Conservation (phyloP, 75 land plant species). For the Cupressus sempervirens region DNA sequence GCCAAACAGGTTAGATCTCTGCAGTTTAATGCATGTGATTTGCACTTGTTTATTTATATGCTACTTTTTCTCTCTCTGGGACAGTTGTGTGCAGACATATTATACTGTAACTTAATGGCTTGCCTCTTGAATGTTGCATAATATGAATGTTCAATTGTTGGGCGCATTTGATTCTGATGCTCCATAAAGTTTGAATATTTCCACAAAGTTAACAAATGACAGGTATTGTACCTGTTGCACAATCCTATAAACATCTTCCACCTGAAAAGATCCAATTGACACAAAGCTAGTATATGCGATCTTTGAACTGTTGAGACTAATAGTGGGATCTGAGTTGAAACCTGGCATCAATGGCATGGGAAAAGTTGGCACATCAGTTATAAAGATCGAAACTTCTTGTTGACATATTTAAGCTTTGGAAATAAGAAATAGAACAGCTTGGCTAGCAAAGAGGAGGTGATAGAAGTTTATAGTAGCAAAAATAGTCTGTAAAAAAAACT, state of each 20-base stretch:
- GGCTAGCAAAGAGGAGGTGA: not conserved
- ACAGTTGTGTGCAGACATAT: not conserved
- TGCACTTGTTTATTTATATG: not conserved
- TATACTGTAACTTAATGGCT: not conserved
- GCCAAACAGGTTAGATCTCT: slow-evolving; percentile 40
- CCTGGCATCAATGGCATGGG: not conserved
- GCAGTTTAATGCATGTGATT: slow-evolving; percentile 5
- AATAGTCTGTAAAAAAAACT: too few species aligned
- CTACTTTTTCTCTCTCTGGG: not conserved
- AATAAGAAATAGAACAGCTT: not conserved
- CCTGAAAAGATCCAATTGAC: not conserved
- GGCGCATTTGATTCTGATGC: not conserved
- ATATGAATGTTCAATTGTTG: not conserved
- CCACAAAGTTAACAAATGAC: not conserved
- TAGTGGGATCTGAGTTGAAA: not conserved
- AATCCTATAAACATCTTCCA: not conserved
- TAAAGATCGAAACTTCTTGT: not conserved
- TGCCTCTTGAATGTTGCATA: not conserved
- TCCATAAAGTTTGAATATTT: not conserved
- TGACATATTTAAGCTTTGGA: not conserved
- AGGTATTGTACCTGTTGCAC: not conserved
- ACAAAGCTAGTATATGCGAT: not conserved
- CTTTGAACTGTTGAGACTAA: not conserved
- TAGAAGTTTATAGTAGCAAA: not conserved
- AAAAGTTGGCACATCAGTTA: not conserved